Base-by-base conservation (phyloP, 164 flowering plant species). In the Nymphaea thermarum region DNA sequence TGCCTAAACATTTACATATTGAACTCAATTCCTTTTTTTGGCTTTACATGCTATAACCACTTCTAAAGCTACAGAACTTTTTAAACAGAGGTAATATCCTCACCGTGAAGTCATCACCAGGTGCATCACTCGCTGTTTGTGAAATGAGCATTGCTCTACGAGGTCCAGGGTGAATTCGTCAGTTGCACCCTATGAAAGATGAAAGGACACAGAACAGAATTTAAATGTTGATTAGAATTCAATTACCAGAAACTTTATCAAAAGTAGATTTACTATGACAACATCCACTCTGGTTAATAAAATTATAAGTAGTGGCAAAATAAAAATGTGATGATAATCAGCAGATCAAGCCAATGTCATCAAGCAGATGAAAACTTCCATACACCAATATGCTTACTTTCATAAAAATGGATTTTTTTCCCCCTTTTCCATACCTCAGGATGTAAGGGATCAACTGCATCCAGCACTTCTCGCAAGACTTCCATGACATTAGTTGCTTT, bases 101-200 rank as follows among this genome's bases (percentile, higher is more conserved):
- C 82, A 90, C 99, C 94, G 75, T 64, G 96, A 95, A 62, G 85
- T 86, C 82, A 95, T 74, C 62, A 85, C 96, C 67, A 95, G 90
- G 76, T 95, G 98, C 98, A 95, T 92, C 59, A 95, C 86, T 71
- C 85, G 78, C 66, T 95, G 91, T 83, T 95, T 88, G 70, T 90
- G 96, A 75, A 92, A 92, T 14, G 98, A 90, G 74, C 98, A 91
- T 66, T 95, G 98, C 65, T 95, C 99, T 72, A 95, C 99, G 70
- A 95, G 96, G 85, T 95, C 99, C 66, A 91, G 85, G 3, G 96
- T 92, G 72, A 91, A 95, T 78, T 95, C 99, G 68, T 92, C 98
- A 71, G 84, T 92, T 44, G 89, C 99, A 44, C 77, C 93, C 99
- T 95, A 73, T 65, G 70, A 71, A 67, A 51, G 12, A 51, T 8